Conservation (phyloP, 345 rosid species). For the Excoecaria cochinchinensis region DNA sequence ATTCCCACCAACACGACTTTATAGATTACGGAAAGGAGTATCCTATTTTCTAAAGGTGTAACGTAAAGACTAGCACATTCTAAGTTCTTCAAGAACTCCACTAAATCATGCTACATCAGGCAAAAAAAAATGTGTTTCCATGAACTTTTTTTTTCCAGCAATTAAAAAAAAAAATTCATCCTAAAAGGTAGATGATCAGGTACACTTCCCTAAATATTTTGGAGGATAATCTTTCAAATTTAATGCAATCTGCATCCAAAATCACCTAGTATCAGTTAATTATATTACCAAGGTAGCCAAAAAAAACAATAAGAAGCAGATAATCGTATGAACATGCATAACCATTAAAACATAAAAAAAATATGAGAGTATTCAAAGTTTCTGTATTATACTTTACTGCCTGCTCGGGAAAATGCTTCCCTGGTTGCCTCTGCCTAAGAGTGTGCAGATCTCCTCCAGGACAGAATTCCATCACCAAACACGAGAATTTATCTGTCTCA, state of each 20-base stretch:
- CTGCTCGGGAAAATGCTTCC: constrained; percentile 84
- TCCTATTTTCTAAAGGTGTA: not conserved
- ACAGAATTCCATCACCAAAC: constrained; percentile 92
- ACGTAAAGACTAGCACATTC: not conserved
- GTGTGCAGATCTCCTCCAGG: constrained; percentile 94
- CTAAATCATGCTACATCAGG: not conserved
- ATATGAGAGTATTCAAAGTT: constrained; percentile 17
- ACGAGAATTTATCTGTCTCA: constrained; percentile 89
- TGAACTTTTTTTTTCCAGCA: not conserved
- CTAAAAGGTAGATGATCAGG: not conserved
- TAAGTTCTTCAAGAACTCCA: not conserved
- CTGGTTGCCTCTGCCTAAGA: constrained; percentile 89
- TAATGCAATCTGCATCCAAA: not conserved
- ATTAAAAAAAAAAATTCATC: not conserved
- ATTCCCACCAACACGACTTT: not conserved
- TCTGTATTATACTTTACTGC: constrained; percentile 72
- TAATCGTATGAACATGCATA: constrained; percentile 5
- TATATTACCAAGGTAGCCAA: not conserved
- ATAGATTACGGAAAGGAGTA: not conserved
- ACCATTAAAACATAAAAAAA: constrained; percentile 9
- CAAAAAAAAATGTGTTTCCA: not conserved
- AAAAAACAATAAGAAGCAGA: not conserved
- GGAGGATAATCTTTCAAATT: constrained; percentile 1
- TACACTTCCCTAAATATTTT: not conserved
- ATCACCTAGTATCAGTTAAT: not conserved